A percentile compares a stretch with the other conserved stretches of the same genome.
Evolutionary conservation across 2,329 filamentous ascomycete genomes (phyloP).

Genomic region (Pseudocercospora cruenta): DNA sequence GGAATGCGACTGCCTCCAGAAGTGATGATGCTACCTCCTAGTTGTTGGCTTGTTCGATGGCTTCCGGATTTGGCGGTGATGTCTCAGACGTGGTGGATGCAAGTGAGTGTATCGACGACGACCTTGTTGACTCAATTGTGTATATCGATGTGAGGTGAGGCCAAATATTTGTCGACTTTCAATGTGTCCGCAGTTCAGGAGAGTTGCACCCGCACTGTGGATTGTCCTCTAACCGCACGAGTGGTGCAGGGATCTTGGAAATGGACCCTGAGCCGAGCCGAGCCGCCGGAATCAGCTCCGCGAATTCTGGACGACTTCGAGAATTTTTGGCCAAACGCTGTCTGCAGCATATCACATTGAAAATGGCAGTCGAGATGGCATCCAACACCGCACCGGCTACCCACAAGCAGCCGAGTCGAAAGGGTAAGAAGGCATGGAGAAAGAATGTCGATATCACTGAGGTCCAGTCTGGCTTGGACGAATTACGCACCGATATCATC

Average conservation of each 20-base stretch:
- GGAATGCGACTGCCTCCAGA: neutral
- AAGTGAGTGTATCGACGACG: neutral
- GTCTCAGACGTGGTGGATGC: neutral
- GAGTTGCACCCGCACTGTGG: neutral
- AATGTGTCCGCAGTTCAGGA: neutral
- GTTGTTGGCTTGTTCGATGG: neutral
- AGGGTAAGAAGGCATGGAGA: conserved; percentile 98
- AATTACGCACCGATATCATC: conserved; percentile 86
- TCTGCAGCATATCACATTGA: neutral
- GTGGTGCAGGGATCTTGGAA: neutral
- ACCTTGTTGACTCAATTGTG: neutral
- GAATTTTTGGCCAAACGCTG: neutral
- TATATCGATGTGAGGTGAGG: neutral
- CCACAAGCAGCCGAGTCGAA: conserved; percentile 85
- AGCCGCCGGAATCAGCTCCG: neutral
- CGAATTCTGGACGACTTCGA: neutral
- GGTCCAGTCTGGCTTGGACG: conserved; percentile 78
- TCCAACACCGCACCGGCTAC: conserved; percentile 68
- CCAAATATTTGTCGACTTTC: neutral
- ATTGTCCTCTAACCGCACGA: neutral
- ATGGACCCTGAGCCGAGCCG: conserved; percentile 4
- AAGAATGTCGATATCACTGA: conserved; percentile 96
- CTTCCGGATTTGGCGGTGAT: neutral
- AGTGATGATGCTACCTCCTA: neutral
- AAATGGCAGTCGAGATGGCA: conserved; percentile 15